Conservation (phyloP, 169 alveolate species). For the Eimeria nieschulzi region DNA sequence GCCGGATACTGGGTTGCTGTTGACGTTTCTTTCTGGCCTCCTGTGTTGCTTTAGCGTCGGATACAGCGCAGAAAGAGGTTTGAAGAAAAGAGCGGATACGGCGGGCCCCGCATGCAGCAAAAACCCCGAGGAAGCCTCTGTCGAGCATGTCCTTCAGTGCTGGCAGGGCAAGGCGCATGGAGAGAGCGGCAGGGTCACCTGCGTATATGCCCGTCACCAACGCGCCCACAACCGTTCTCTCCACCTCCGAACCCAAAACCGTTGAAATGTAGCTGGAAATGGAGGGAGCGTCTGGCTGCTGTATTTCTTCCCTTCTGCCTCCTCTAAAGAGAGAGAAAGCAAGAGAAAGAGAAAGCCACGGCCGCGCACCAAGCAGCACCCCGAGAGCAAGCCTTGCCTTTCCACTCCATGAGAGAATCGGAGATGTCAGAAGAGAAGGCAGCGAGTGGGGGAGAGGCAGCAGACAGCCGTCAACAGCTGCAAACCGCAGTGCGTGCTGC, state of each 20-base stretch:
- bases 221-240: neutral
- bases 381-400: constrained; percentile 17
- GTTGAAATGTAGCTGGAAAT: neutral
- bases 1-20: neutral
- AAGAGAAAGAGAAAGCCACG: constrained; percentile 2
- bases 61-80: neutral
- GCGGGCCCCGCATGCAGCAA: neutral
- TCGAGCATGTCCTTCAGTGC: constrained; percentile 16
- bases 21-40: neutral
- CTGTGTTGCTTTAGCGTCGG: neutral
- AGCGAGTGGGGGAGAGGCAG: constrained; percentile 14
- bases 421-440: constrained; percentile 3
- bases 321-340: too few species aligned
- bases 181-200: constrained; percentile 10
- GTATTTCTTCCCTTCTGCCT: neutral
- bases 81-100: neutral
- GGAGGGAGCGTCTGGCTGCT: neutral
- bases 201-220: constrained; percentile 58
- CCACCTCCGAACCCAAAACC: constrained; percentile 45
- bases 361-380: neutral
- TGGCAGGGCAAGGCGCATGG: constrained; percentile 30
- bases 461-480: constrained; percentile 17
- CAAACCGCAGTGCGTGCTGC: constrained; percentile 19
- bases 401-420: constrained; percentile 22
- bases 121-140: constrained; percentile 4